Base-by-base conservation (phyloP, 169 alveolate genomes). In the Plasmodium relictum region DNA sequence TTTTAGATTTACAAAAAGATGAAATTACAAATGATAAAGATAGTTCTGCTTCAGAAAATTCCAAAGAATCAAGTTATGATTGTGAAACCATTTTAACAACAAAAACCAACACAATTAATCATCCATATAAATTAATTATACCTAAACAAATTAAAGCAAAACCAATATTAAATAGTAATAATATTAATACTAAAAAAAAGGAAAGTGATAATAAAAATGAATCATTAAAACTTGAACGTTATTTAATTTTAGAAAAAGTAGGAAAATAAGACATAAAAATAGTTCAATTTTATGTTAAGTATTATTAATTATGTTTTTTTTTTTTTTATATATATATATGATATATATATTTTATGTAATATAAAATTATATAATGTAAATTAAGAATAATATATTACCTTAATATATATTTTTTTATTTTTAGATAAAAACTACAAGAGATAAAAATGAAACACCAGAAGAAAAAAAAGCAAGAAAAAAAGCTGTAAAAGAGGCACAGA, bases 401-500 rank as follows among this genome's bases (percentile, higher is more conserved):
- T 54, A 54, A 12, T 24, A 31, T 31, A 16, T 31, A 39, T 39
- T 54, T 44, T 39, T 12, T 65, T 50, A 6, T 52, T 58, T 61
- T 52, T 66, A 92, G 94, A 74, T 87, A 5, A 68, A 76, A 31
- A 88, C 95, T 16, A 72, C 74, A 8, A 74, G 97, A 31, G 74
- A 68, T 26, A 95, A 92, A 73, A 92, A 88, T 52, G 97, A 95
- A 88, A 95, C 97, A 5, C 70, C 93, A 6, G 97, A 95, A 37
- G 97, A 95, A 61, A 93, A 89, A 74, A 88, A 89, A 26, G 96
- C 92, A 41, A 54, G 97, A 22, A 95, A 95, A 68, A 87, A 88
- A 24, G 88, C 95, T 14, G 96, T 95, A 7, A 95, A 95, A 22
- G 94, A 93, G 45, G 97, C 97, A 0, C 95, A 92, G 80, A 91